These are phyloP conservation scores for Peniophora sp. DNA, from an alignment of 1,284 basidiomycete species.

Conservation along the genomic window DNA sequence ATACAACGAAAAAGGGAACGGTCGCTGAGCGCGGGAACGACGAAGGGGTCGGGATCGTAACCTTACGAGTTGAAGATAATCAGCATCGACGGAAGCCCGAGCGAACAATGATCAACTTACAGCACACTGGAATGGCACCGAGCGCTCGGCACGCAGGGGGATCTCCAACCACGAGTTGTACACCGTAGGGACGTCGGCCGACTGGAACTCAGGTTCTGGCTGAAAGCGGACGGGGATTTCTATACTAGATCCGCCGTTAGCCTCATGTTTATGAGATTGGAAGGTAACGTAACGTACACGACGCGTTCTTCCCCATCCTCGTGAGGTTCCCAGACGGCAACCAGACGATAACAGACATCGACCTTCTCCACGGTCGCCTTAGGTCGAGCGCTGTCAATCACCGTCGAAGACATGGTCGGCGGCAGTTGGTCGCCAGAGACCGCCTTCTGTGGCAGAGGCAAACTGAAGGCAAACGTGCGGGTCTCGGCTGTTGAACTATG, in stretches of 20 bases:
- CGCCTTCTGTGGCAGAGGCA: slow-evolving; percentile 45
- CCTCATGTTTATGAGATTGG: slow-evolving; percentile 3
- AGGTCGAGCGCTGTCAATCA: slow-evolving; percentile 18
- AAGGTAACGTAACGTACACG: slow-evolving; percentile 32
- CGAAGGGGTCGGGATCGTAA: slow-evolving; percentile 52
- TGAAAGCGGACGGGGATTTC: slow-evolving; percentile 57
- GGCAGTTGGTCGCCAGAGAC: slow-evolving; percentile 52
- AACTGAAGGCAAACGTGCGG: slow-evolving; percentile 47
- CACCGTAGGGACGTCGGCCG: slow-evolving; percentile 36
- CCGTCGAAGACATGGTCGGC: slow-evolving; percentile 38
- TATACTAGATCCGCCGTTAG: slow-evolving; percentile 29
- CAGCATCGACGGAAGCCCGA: neutral
- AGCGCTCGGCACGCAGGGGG: slow-evolving; percentile 52
- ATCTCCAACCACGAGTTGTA: slow-evolving; percentile 59
- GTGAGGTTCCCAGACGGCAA: slow-evolving; percentile 49
- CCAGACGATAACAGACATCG: slow-evolving; percentile 46
- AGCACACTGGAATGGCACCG: slow-evolving; percentile 55
- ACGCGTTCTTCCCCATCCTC: slow-evolving; percentile 34
- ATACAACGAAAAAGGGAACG: slow-evolving; percentile 64
- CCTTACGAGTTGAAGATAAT: slow-evolving; percentile 24
- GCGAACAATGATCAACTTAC: slow-evolving; percentile 27
- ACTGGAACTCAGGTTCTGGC: slow-evolving; percentile 52
- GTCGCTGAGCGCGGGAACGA: slow-evolving; percentile 49
- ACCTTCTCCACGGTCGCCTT: slow-evolving; percentile 32
- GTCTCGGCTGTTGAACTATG: slow-evolving; percentile 8